Base-by-base conservation (phyloP, 2,329 filamentous ascomycete genomes). In the Rhinocladiella mackenziei region DNA sequence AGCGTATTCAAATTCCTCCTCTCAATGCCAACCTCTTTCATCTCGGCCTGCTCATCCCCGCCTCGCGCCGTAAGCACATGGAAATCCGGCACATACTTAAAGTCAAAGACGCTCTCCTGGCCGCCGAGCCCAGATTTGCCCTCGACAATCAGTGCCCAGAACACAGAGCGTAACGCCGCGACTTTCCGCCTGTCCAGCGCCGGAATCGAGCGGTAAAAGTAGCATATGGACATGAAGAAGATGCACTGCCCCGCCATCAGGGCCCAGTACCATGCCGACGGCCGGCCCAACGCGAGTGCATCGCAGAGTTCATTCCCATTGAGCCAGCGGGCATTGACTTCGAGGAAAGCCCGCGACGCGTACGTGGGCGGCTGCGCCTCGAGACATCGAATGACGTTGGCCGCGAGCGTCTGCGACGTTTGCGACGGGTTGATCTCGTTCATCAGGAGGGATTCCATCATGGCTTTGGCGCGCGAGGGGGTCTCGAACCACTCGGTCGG, bases 361-460 rank as follows among this genome's bases (percentile, higher is more conserved):
- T 79, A 82, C 0, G 78, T 72, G 0, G 86, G 86, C 0, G 84
- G 77, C 29, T 78, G 76, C 37, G 74, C 71, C 55, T 82, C 73
- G n/a, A 89, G 70, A 2, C 77, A 76, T 3, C 77, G 73, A 54
- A 91, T 81, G 57, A 89, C 83, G 59, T 89, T 91, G 62, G 84
- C 83, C 2, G 83, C 83, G 18, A 91, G 70, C 5, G 81, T 70
- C 33, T 73, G 72, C 0, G 77, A 82, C 14, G 75, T 83, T 1
- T 72, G 65, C 0, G 77, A 81, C 0, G 86, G 85, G 18, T 75
- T 60, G 14, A 89, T 73, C 61, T 89, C 85, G 19, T 80, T 73
- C 19, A 77, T 65, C 13, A 86, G 62, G 1, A 89, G 66, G 0
- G 76, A 77, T 55, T 89, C 84, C 77, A 88, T 82, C 58, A 80